Evolutionary conservation across 1,284 basidiomycete species (phyloP), one percentile per base, ranked within the genome.

Genomic region (Microbotryum intermedium): DNA sequence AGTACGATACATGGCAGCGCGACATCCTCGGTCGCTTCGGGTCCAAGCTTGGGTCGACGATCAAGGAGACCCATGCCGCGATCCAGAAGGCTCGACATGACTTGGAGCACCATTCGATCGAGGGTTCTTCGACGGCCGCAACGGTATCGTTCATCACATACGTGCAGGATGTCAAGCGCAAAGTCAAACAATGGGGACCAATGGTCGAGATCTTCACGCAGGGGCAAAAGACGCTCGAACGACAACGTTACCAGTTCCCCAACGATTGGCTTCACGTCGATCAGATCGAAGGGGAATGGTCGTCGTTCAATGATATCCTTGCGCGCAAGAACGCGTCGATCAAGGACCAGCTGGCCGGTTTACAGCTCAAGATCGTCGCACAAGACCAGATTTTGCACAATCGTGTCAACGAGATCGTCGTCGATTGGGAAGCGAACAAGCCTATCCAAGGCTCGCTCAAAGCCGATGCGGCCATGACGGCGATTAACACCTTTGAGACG

Each of bases 141-240:
- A 92, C 95, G 73, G 95, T 99, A 68, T 87, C 90, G 1, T 97
- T 98, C 77, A 97, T 99, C 76, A 99, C 95, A 26, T 97, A 97
- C 73, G 93, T 98, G 1, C 94, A 98, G 77, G 93, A 97, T 79
- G 83, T 98, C 69, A 97, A 97, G 79, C 86, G 88, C 74, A 95
- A 93, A 79, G 89, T 90, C 60, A 89, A 91, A 77, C 82, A 84
- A 82, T 98, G 95, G 95, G 86, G 84, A n/a, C 90, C 92, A 20
- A 88, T 94, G 82, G 92, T 98, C 73, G 90, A 92, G 63, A 83
- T 93, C 51, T 97, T 94, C 72, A 87, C 86, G 43, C 84, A 84
- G 62, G 93, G 94, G 57, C 93, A 99, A 78, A 94, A 95, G 82
- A 94, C 91, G 2, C 81, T 98, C 60, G 92, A 97, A 76, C 83